Evolutionary conservation across 2,329 filamentous ascomycete species (phyloP), one percentile per base, ranked within the genome.

Genomic region (Keithomyces neogunnii): DNA sequence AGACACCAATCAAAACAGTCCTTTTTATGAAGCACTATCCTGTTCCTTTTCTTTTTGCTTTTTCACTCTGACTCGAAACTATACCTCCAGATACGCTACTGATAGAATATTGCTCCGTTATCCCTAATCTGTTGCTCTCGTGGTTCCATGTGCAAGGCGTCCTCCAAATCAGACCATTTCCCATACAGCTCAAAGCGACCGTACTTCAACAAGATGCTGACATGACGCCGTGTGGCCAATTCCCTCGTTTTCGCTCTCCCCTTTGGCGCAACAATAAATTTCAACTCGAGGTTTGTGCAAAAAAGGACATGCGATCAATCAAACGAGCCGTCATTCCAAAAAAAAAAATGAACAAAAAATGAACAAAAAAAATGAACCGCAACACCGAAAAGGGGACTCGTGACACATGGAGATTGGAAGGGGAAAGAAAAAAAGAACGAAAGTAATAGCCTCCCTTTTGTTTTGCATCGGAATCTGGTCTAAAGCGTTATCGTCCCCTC

Each of bases 401-500:
- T 55, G 55, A 60, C 62, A 64, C 58, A 60, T 55, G 56, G 62
- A 63, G 47, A 56, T 52, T 49, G 53, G 56, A 60, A 67, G 64
- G 60, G 68, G 72, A 70, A 46, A 35, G 35, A 38, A 49, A 43
- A 30, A 19, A n/a, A 43, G 43, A 68, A 69, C 71, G 71, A 64
- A 57, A 63, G 59, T 62, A 60, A 57, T 59, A 70, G 71, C 69
- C 70, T 69, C 73, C 67, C 72, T 66, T 68, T 68, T 10, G 49
- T 72, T 71, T 74, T 76, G 73, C 73, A 74, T 65, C 66, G 67
- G 71, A 69, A 72, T 68, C 63, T 72, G 69, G 69, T 75, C 73
- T 73, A 73, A 70, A 70, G 70, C 59, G 62, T 62, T 57, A 63
- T 66, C 42, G 39, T 54, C 38, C 46, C 62, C 65, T 19, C 19